These are phyloP conservation scores for Podospora conica DNA, from an alignment of 495 filamentous ascomycete genomes.

Conservation along the genomic window DNA sequence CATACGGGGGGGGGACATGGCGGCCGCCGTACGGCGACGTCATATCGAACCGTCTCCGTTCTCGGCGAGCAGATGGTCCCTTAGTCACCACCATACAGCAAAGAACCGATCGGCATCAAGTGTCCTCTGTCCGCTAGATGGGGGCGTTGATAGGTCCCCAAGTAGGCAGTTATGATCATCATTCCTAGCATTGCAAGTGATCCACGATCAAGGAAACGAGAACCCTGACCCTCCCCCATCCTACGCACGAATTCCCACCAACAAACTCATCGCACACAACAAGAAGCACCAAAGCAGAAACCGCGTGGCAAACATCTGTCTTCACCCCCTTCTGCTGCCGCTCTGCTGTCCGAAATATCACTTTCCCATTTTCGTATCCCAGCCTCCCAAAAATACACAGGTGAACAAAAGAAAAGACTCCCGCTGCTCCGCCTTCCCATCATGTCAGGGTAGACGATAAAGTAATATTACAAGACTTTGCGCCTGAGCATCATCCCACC, in stretches of 20 bases:
- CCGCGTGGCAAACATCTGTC: too few species aligned
- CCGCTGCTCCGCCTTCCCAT: background rate
- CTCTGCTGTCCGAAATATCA: background rate
- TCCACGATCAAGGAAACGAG: background rate
- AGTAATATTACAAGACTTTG: background rate
- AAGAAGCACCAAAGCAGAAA: background rate
- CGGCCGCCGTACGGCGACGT: background rate
- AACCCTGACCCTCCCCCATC: too few species aligned
- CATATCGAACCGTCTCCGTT: background rate
- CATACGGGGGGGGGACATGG: background rate
- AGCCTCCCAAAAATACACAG: background rate
- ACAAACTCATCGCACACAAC: background rate
- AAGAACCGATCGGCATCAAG: too few species aligned
- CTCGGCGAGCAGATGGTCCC: too few species aligned
- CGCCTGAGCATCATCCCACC: background rate
- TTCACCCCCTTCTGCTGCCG: background rate
- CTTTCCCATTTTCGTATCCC: background rate
- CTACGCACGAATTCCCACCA: background rate
- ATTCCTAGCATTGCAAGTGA: background rate
- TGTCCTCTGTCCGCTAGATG: too few species aligned
- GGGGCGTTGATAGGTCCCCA: too few species aligned
- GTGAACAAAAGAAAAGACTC: background rate
- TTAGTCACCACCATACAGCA: background rate
- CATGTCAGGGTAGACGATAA: background rate
- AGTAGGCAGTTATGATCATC: background rate